Conservation (phyloP, 2,329 filamentous ascomycete genomes). For the Dothistroma septosporum region DNA sequence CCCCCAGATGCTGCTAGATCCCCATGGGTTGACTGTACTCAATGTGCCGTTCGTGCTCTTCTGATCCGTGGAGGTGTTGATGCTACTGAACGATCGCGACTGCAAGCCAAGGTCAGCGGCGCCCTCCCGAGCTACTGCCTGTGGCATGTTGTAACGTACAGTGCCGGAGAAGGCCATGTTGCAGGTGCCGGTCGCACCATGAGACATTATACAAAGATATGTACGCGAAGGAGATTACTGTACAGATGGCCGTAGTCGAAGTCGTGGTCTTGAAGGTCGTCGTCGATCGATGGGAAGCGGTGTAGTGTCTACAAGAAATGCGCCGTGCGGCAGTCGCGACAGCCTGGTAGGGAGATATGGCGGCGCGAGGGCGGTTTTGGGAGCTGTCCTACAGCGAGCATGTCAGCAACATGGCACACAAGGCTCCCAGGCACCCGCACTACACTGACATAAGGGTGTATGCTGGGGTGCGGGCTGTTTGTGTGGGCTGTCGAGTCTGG, state of each 20-base stretch:
- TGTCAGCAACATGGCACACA: conserved; percentile 12
- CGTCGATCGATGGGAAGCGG: conserved; percentile 9
- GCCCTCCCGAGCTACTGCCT: neutral
- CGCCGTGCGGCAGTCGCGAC: conserved; percentile 4
- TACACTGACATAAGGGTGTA: neutral
- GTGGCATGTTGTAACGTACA: conserved; percentile 11
- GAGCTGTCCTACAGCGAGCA: conserved; percentile 1
- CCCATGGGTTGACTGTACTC: conserved; percentile 22
- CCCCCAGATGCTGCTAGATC: conserved; percentile 30
- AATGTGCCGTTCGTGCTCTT: conserved; percentile 20
- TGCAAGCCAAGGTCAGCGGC: conserved; percentile 14
- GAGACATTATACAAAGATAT: conserved; percentile 30
- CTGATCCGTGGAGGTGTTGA: conserved; percentile 17
- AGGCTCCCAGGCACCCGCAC: conserved; percentile 2
- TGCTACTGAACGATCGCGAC: conserved; percentile 27
- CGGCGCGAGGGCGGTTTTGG: conserved; percentile 3
- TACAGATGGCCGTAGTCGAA: conserved; percentile 16
- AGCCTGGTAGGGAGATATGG: conserved; percentile 1
- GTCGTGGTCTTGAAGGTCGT: conserved; percentile 16
- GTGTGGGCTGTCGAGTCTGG: neutral
- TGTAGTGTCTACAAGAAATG: conserved; percentile 5
- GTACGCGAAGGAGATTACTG: conserved; percentile 25
- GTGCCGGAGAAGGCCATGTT: conserved; percentile 23
- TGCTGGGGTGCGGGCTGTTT: neutral
- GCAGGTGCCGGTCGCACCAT: conserved; percentile 23